Evolutionary conservation across 352 stramenopile genomes (phyloP).

Genomic region (Phytophthora agathidicida): DNA sequence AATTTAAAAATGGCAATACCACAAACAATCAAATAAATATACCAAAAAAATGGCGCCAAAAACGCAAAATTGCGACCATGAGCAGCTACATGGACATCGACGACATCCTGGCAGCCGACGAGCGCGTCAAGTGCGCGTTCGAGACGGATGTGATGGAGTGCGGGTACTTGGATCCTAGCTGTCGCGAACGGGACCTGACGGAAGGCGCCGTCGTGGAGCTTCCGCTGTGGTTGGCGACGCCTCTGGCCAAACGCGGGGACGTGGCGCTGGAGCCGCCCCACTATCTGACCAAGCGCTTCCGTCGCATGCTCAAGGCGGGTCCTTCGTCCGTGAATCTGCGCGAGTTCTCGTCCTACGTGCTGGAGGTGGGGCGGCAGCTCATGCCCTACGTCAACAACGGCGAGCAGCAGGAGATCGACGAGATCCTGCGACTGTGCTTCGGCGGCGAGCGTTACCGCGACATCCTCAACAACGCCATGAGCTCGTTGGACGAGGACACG

Average conservation of each 20-base stretch:
- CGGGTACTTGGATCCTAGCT: slow-evolving; percentile 80
- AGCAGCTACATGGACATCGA: slow-evolving; percentile 71
- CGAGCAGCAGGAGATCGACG: slow-evolving; percentile 63
- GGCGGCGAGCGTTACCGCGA: slow-evolving; percentile 77
- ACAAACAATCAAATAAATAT: not conserved
- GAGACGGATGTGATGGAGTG: slow-evolving; percentile 68
- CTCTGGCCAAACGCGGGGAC: slow-evolving; percentile 56
- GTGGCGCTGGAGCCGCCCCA: slow-evolving; percentile 63
- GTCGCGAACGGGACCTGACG: slow-evolving; percentile 52
- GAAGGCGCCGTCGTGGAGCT: slow-evolving; percentile 64
- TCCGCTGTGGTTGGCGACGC: slow-evolving; percentile 75
- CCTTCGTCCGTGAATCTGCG: slow-evolving; percentile 77
- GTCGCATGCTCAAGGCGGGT: slow-evolving; percentile 81
- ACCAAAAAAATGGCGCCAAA: slow-evolving; percentile 15
- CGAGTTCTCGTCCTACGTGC: slow-evolving; percentile 78
- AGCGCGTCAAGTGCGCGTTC: slow-evolving; percentile 84
- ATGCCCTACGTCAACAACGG: slow-evolving; percentile 56
- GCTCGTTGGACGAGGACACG: slow-evolving; percentile 82
- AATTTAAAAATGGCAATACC: too few species aligned
- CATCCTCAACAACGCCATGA: slow-evolving; percentile 88
- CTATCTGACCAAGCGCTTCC: slow-evolving; percentile 76
- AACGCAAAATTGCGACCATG: not conserved
- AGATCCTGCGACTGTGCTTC: slow-evolving; percentile 81
- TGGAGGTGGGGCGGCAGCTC: slow-evolving; percentile 69
- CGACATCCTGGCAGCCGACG: slow-evolving; percentile 79